Evolutionary conservation across 306 rosid species (phyloP), one percentile per base, ranked within the genome.

Genomic region (Sophora flavescens): DNA sequence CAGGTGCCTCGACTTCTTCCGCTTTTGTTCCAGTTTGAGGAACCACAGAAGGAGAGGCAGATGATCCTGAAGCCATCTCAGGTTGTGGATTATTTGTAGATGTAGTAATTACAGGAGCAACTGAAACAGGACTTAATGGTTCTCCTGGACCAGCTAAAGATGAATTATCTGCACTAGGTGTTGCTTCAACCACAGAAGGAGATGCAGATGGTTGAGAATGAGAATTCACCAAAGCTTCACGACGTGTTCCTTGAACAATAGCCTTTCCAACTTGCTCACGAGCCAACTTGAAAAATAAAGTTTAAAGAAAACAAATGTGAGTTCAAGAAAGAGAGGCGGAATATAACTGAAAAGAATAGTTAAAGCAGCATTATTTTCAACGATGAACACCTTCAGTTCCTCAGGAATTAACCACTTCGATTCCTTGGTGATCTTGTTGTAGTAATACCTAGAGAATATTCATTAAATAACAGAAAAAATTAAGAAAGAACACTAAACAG

Each of bases 351-450:
- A 30, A 72, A 65, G 63, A 79, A 63, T 52, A 30, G 63, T 18
- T 22, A 74, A 72, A 63, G 18, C 7, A 36, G 44, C 8, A 38
- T 54, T 53, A 57, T 72, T 73, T 73, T 68, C 44, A 61, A 17
- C 70, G 74, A 61, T 76, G 80, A 26, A 73, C 77, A 91, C 98
- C 97, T 91, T 94, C 77, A 91, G 80, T 50, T 94, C 97, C 85
- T 88, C 93, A 22, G 98, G 98, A 65, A 91, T 87, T 26, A 67
- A 78, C 98, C 98, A 94, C 85, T 91, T 94, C 7, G 98, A 94
- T 85, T 91, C 94, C 81, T 81, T 94, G 45, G 97, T 83, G 78
- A 84, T 78, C 83, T 90, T 94, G 85, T 94, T 94, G 85, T 86
- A 84, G 81, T 80, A 94, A 81, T 94, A 94, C 92, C 98, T 94